A percentile compares a stretch with the other conserved stretches of the same genome.
Evolutionary conservation across 2,329 filamentous ascomycete species (phyloP).

Genomic region (Verticillium longisporum): DNA sequence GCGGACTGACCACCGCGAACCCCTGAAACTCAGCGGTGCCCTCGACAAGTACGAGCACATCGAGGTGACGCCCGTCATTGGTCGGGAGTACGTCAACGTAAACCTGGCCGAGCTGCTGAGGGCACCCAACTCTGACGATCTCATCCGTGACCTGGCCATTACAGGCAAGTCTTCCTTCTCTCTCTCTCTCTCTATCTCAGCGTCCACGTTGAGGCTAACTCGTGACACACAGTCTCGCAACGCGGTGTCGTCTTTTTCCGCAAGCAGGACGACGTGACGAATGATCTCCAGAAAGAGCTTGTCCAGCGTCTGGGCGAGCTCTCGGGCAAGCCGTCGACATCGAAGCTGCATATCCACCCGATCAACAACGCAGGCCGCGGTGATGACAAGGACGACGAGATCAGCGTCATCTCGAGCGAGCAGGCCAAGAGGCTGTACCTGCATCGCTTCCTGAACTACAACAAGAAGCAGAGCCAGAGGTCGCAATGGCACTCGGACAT

Average conservation of each 20-base stretch:
- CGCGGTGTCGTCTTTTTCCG: constrained; percentile 67
- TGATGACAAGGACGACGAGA: constrained; percentile 47
- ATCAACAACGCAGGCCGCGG: constrained; percentile 46
- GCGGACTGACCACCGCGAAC: constrained; percentile 17
- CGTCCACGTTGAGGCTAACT: no score
- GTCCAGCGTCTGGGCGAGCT: constrained; percentile 54
- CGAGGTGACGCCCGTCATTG: constrained; percentile 56
- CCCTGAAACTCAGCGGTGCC: constrained; percentile 41
- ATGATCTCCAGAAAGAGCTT: constrained; percentile 60
- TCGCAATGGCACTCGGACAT: constrained; percentile 57
- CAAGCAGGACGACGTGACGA: constrained; percentile 51
- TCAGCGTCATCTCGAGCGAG: constrained; percentile 57
- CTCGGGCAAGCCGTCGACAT: constrained; percentile 47
- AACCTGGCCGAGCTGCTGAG: constrained; percentile 55
- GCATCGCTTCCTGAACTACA: constrained; percentile 22
- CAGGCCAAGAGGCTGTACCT: constrained; percentile 44
- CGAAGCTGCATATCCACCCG: constrained; percentile 54
- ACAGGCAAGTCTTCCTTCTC: constrained; percentile 39
- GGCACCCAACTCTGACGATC: constrained; percentile 54
- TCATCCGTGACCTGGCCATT: constrained; percentile 60
- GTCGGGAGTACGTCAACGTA: constrained; percentile 51
- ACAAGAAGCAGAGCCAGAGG: constrained; percentile 37
- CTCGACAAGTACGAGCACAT: constrained; percentile 47
- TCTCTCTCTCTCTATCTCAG: no score
- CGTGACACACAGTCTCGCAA: constrained; percentile 46